These are phyloP conservation scores for Leccinum rimulosum DNA, from an alignment of 768 basidiomycete genomes.

Conservation along the genomic window DNA sequence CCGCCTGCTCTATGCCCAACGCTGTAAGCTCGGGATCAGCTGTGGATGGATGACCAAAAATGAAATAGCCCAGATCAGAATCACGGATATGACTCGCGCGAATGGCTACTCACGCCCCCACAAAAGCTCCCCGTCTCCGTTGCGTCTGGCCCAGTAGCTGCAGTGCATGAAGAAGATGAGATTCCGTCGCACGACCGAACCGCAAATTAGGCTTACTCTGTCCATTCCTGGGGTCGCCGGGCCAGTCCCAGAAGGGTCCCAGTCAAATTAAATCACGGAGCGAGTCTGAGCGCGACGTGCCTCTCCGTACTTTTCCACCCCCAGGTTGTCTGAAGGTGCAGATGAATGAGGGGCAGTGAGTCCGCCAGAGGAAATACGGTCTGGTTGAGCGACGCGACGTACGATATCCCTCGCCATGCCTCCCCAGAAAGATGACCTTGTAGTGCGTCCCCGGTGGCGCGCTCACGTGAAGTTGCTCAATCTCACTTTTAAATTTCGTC, in stretches of 20 bases:
- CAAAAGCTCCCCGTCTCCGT: constrained; percentile 62
- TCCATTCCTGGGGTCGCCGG: constrained; percentile 46
- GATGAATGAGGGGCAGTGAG: constrained; percentile 43
- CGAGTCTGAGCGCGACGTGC: constrained; percentile 21
- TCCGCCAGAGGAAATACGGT: not conserved
- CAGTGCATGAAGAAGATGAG: not conserved
- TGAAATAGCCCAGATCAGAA: not conserved
- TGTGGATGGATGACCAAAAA: constrained; percentile 19
- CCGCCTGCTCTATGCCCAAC: constrained; percentile 56
- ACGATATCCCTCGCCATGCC: constrained; percentile 79
- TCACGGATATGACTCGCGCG: not conserved
- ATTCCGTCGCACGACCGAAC: not conserved
- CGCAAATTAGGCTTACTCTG: constrained; percentile 41
- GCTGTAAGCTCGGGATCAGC: constrained; percentile 67
- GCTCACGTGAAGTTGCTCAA: constrained; percentile 44
- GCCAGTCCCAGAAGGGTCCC: not conserved
- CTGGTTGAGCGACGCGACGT: constrained; percentile 33
- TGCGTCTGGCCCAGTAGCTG: constrained; percentile 54
- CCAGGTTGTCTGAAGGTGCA: constrained; percentile 68
- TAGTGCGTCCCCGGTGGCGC: constrained; percentile 42
- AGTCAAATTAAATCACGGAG: not conserved
- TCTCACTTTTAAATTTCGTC: constrained; percentile 40
- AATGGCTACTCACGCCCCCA: constrained; percentile 68
- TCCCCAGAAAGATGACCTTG: constrained; percentile 64
- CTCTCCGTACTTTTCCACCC: constrained; percentile 58